Base-by-base conservation (phyloP, 2,329 filamentous ascomycete genomes). In the Neopestalotiopsis sp. region DNA sequence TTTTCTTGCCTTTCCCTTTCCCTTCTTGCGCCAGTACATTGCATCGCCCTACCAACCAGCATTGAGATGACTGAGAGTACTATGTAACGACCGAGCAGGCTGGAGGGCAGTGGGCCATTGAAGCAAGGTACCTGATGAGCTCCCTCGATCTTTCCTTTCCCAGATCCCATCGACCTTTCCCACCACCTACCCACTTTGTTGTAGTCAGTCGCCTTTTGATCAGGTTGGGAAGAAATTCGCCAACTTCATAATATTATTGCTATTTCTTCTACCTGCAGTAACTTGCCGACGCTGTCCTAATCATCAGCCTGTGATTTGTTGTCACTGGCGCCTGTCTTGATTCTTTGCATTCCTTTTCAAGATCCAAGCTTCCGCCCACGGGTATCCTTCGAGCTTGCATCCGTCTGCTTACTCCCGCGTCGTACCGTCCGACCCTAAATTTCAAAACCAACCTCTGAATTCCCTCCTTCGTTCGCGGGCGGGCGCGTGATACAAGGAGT, bases 1-100 rank as follows among this genome's bases (percentile, higher is more conserved):
- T 53, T 20, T 53, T 20, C 45, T 53, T n/a, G 14, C 20, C n/a
- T n/a, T 53, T 53, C 49, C 49, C 14, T 30, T 7, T 38, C n/a
- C 45, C 63, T 10, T 20, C 32, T 40, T 30, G 28, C 59, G 30
- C 24, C 24, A 3, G 24, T 28, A 28, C 28, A 34, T 38, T 13
- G 34, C 45, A 45, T 66, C 63, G 63, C 63, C 63, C 42, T 66
- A 66, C 63, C 63, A 66, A 66, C 63, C 38, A n/a, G 14, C 17
- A 53, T 20, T 20, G 17, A 17, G n/a, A n/a, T 20, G 17, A 17
- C 42, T 49, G 13, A 17, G 42, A n/a, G 24, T 28, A 24, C 24
- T 45, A 49, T 13, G 42, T 49, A 49, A 45, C 34, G 38, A 40
- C 61, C 40, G 24, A 64, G 61, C 59, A 59, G 30, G n/a, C 17